These are phyloP conservation scores for Capsella rubella DNA, from an alignment of 441 rosid genomes.

Conservation along the genomic window DNA sequence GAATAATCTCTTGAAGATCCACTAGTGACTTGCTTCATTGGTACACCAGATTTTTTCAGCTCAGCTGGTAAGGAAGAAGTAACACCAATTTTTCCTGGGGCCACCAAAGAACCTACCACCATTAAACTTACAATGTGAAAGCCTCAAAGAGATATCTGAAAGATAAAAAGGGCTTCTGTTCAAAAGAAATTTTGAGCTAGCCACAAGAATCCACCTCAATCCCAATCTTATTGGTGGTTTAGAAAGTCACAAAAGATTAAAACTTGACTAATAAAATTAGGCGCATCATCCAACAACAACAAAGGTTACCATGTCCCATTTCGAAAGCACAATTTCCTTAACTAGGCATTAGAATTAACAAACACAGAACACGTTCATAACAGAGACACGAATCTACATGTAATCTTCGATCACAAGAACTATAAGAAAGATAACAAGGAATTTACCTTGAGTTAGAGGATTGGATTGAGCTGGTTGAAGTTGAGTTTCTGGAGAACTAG, in stretches of 20 bases:
- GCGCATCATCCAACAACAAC: constrained; percentile 9
- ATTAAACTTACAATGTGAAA: constrained; percentile 9
- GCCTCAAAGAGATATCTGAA: constrained; percentile 26
- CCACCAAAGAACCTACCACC: constrained; percentile 53
- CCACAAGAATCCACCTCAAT: constrained; percentile 18
- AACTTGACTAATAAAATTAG: constrained; percentile 2
- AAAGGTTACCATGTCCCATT: neutral
- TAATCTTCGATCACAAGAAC: neutral
- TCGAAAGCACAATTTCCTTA: constrained; percentile 15
- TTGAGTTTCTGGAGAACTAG: constrained; percentile 51
- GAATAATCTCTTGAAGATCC: constrained; percentile 95
- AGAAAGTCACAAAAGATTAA: constrained; percentile 5
- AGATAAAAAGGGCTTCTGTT: neutral
- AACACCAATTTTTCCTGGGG: constrained; percentile 51
- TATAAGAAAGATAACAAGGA: neutral
- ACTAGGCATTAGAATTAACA: neutral
- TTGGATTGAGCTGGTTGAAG: constrained; percentile 45
- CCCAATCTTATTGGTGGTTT: constrained; percentile 3
- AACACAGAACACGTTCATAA: neutral
- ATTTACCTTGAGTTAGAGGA: constrained; percentile 56
- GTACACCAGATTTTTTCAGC: constrained; percentile 53
- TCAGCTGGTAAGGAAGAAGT: constrained; percentile 52
- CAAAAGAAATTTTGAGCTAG: constrained; percentile 5
- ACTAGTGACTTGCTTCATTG: constrained; percentile 76
- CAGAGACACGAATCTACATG: constrained; percentile 8